These are phyloP conservation scores for Stentor roeselii DNA, from an alignment of 73 alveolate species.

Conservation along the genomic window DNA sequence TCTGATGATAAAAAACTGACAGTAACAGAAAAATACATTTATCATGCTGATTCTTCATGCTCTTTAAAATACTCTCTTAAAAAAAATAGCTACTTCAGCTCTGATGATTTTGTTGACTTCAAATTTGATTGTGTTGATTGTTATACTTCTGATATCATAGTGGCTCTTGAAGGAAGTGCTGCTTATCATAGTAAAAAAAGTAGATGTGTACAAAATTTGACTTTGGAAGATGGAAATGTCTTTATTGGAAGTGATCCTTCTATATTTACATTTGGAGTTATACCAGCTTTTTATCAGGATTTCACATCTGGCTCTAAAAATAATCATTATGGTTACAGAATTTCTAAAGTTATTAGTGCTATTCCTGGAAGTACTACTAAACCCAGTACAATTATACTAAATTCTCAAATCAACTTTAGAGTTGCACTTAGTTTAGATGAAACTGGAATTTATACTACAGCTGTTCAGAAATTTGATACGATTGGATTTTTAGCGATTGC, in stretches of 20 bases:
- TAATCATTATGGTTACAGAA: background rate
- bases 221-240: background rate
- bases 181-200: background rate
- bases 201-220: too few species aligned
- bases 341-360: background rate
- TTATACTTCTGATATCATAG: background rate
- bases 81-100: too few species aligned
- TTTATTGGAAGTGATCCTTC: background rate
- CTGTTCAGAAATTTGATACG: background rate
- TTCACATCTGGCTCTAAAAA: background rate
- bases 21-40: background rate
- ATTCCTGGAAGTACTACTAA: background rate
- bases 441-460: background rate
- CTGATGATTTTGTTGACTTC: background rate
- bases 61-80: too few species aligned
- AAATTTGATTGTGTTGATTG: background rate
- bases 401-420: background rate
- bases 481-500: background rate
- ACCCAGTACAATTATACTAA: background rate
- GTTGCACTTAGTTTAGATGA: too few species aligned
- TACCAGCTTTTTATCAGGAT: background rate
- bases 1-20: background rate
- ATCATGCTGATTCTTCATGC: too few species aligned
- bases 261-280: background rate
- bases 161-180: background rate